Evolutionary conservation across 805 yeast species (phyloP).

Genomic region (Clavispora fructus): DNA sequence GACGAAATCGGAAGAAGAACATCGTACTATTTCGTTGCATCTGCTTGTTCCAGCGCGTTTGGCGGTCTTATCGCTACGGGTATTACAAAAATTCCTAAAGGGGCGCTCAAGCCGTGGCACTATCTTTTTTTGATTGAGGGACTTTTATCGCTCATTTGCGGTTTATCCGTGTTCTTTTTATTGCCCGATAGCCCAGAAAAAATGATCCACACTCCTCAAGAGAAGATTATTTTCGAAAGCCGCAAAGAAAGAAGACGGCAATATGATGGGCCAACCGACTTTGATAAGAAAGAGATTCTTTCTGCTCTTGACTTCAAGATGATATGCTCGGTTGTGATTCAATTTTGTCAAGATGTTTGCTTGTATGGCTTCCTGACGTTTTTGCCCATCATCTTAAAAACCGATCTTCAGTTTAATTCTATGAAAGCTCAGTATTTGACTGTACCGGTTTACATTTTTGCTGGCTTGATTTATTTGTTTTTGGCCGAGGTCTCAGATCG

Average conservation of each 20-base stretch:
- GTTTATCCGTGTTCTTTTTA: conserved; percentile 16
- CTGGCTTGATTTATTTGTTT: conserved; percentile 25
- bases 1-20: background rate
- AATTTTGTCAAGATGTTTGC: conserved; percentile 40
- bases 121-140: conserved; percentile 1
- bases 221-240: conserved; percentile 28
- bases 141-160: background rate
- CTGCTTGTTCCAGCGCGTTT: background rate
- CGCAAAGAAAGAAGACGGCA: conserved; percentile 32
- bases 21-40: background rate
- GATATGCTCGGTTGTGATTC: conserved; percentile 30
- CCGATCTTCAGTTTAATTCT: conserved; percentile 22
- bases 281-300: conserved; percentile 24
- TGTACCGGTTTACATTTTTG: conserved; percentile 9
- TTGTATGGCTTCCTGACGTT: conserved; percentile 41
- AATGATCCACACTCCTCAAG: conserved; percentile 35
- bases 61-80: conserved; percentile 1
- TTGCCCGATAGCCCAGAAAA: conserved; percentile 39
- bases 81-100: background rate
- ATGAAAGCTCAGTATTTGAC: conserved; percentile 1
- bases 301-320: conserved; percentile 37
- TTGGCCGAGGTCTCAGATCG: conserved; percentile 21
- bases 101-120: background rate
- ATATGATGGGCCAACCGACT: conserved; percentile 26
- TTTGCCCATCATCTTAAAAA: conserved; percentile 34